phyloP scores from a whole-genome alignment of 129 eudicot species.

The Gnaphalium uliginosum region DNA sequence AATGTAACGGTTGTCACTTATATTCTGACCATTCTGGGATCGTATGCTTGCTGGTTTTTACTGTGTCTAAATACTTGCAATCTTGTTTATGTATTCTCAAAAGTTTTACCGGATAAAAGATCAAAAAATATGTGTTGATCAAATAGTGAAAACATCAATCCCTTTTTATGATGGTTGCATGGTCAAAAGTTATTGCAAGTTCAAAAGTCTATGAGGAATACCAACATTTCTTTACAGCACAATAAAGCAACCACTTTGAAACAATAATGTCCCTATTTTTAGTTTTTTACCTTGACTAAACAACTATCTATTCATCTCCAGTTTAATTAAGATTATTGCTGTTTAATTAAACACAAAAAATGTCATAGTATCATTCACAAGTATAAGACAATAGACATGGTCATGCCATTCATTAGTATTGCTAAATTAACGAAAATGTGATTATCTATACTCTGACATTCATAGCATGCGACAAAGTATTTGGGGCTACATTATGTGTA shows the following conservation, averaged over 20 bases:
- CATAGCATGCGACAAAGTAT: too few relatives aligned
- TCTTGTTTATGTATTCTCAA: neutral
- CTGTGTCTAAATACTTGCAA: neutral
- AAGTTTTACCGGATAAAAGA: neutral
- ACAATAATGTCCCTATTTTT: slow-evolving; percentile 36
- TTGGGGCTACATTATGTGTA: too few relatives aligned
- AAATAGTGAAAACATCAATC: neutral
- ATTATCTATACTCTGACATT: too few relatives aligned
- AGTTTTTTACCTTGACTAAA: slow-evolving; percentile 24
- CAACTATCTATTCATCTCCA: slow-evolving; percentile 2
- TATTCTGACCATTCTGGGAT: too few relatives aligned
- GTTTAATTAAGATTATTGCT: neutral
- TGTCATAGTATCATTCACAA: neutral
- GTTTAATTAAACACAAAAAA: neutral
- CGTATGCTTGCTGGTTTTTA: neutral
- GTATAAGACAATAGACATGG: neutral
- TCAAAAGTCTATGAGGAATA: slow-evolving; percentile 23
- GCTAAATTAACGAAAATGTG: neutral
- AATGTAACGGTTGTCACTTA: neutral
- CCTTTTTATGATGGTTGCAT: slow-evolving; percentile 28
- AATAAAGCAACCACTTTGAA: slow-evolving; percentile 30
- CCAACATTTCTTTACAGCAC: slow-evolving; percentile 38
- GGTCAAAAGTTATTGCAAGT: slow-evolving; percentile 41
- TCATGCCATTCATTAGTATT: neutral
- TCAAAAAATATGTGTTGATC: neutral